These are phyloP conservation scores for Alternaria triticimaculans DNA, from an alignment of 2,329 filamentous ascomycete genomes.

Conservation along the genomic window DNA sequence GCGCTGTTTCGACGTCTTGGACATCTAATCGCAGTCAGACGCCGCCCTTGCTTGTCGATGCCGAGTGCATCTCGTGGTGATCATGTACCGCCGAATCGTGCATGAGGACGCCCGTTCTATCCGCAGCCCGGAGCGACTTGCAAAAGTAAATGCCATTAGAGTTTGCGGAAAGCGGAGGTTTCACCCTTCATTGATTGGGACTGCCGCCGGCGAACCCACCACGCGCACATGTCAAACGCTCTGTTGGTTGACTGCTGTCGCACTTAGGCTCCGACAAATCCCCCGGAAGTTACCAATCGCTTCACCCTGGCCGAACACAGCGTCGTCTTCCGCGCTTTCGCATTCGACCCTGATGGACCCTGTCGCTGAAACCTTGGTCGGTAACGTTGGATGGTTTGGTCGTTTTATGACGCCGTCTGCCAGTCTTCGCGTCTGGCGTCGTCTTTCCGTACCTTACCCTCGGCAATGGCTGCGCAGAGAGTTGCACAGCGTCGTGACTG, in stretches of 20 bases:
- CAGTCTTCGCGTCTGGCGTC: neutral
- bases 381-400: neutral
- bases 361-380: neutral
- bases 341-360: neutral
- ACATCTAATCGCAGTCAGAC: neutral
- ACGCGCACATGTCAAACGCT: conserved; percentile 16
- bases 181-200: conserved; percentile 11
- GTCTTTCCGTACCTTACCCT: neutral
- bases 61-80: neutral
- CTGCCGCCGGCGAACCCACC: neutral
- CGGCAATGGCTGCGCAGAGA: neutral
- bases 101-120: conserved; percentile 4
- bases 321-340: neutral
- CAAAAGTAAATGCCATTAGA: conserved; percentile 8
- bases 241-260: neutral
- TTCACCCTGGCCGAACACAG: conserved; percentile 1
- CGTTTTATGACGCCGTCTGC: neutral
- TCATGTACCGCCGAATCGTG: neutral
- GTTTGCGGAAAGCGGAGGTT: conserved; percentile 9
- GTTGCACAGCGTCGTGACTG: neutral
- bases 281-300: conserved; percentile 3
- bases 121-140: conserved; percentile 7
- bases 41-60: neutral
- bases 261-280: conserved; percentile 3
- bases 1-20: neutral